Evolutionary conservation across 169 alveolate genomes (phyloP).

Genomic region (Cytauxzoon felis): DNA sequence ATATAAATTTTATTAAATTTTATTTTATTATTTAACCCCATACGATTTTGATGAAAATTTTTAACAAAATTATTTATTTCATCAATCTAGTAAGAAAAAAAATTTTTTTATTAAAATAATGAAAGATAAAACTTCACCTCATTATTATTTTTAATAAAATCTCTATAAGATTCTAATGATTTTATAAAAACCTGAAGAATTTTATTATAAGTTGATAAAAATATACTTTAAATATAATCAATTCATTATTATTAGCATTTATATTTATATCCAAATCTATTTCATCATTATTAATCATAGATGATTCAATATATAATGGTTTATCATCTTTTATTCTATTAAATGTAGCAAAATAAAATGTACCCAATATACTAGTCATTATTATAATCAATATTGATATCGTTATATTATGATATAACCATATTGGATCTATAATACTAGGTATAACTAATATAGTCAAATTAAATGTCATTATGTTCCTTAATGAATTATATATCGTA

Average conservation of each 20-base stretch:
- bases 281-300: conserved; percentile 6
- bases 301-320: not conserved
- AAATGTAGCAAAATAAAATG: conserved; percentile 14
- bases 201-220: not conserved
- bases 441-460: too few species aligned
- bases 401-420: conserved; percentile 2
- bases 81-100: too few species aligned
- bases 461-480: too few species aligned
- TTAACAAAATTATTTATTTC: conserved; percentile 11
- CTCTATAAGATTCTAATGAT: conserved; percentile 13
- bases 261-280: conserved; percentile 19
- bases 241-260: conserved; percentile 23
- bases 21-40: conserved; percentile 6
- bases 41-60: conserved; percentile 2
- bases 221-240: conserved; percentile 24
- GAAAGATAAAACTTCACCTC: too few species aligned
- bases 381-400: conserved; percentile 21
- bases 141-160: not conserved
- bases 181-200: conserved; percentile 14
- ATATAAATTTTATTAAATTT: not conserved
- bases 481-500: too few species aligned
- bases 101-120: too few species aligned
- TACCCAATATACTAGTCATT: conserved; percentile 19
- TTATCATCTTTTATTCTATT: not conserved
- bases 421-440: not conserved